A percentile compares a stretch with the other conserved stretches of the same genome.
Evolutionary conservation across 2,329 filamentous ascomycete genomes (phyloP).

Genomic region (Hirsutella rhossiliensis): DNA sequence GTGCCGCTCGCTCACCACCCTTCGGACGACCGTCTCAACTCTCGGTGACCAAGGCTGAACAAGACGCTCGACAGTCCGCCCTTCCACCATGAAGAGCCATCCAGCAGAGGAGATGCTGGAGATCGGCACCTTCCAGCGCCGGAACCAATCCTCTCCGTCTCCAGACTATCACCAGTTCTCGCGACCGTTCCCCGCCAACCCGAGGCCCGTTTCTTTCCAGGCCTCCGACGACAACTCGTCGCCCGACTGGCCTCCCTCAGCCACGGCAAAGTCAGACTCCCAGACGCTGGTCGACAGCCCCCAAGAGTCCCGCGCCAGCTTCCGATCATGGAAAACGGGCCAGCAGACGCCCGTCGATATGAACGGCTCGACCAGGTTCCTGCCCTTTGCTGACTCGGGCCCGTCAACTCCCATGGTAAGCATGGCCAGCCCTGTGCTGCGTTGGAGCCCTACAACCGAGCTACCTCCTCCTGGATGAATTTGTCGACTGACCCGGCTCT

Average conservation of each 20-base stretch:
- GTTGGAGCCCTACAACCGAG: not conserved
- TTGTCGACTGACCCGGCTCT: not conserved
- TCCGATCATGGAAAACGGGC: constrained; percentile 11
- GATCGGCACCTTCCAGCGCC: constrained; percentile 16
- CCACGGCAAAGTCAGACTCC: constrained; percentile 12
- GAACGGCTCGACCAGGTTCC: constrained; percentile 2
- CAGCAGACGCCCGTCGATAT: constrained; percentile 7
- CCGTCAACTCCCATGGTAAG: constrained; percentile 8
- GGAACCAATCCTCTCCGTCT: constrained; percentile 13
- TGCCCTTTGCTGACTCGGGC: constrained; percentile 6
- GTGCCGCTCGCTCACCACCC: not conserved
- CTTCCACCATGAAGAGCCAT: constrained; percentile 15
- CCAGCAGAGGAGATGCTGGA: constrained; percentile 22
- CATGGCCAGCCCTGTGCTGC: not conserved
- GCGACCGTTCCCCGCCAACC: not conserved
- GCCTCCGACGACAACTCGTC: constrained; percentile 4
- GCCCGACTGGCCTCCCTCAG: constrained; percentile 8
- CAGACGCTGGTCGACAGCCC: constrained; percentile 16
- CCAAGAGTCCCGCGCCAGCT: constrained; percentile 10
- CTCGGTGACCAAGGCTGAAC: not conserved
- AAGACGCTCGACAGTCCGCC: not conserved
- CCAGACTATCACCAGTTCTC: constrained; percentile 13
- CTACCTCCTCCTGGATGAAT: not conserved
- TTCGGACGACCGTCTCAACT: not conserved
- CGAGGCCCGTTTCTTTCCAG: not conserved